These are phyloP conservation scores for Ettlia oleoabundans DNA, from an alignment of 139 green algal species.

Conservation along the genomic window DNA sequence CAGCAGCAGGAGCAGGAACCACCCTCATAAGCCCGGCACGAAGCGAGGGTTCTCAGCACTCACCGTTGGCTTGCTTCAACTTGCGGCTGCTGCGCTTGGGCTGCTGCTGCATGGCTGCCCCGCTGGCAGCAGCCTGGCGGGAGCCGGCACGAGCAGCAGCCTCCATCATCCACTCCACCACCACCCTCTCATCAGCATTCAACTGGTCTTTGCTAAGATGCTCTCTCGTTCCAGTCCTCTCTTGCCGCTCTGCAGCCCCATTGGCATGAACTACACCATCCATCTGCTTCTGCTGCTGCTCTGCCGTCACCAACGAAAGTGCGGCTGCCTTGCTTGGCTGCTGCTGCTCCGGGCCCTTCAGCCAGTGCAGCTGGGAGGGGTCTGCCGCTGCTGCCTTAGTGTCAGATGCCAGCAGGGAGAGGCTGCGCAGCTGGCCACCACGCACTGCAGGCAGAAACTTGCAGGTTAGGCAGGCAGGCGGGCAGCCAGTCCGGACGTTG, in stretches of 20 bases:
- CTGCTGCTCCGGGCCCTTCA: neutral
- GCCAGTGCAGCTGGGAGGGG: neutral
- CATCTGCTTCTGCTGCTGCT: neutral
- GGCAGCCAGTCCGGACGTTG: too few relatives aligned
- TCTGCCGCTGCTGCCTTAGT: neutral
- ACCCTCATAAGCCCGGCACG: neutral
- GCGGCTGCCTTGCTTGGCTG: neutral
- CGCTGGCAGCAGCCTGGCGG: neutral
- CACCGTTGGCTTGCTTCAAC: constrained; percentile 19
- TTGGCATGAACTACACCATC: too few relatives aligned
- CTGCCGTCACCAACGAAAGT: neutral
- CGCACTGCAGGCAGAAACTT: constrained; percentile 10
- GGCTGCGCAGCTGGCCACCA: neutral
- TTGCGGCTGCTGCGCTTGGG: constrained; percentile 7
- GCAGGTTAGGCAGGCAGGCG: too few relatives aligned
- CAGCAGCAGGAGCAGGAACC: neutral
- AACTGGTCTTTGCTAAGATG: too few relatives aligned
- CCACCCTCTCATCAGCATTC: neutral
- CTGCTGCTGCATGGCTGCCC: neutral
- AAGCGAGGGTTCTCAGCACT: neutral
- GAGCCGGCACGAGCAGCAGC: too few relatives aligned
- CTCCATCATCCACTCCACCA: neutral
- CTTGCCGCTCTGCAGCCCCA: too few relatives aligned
- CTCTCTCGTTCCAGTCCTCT: too few relatives aligned
- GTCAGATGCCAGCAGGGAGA: neutral